Evolutionary conservation across 1,139 yeast genomes (phyloP), one percentile per base, ranked within the genome.

Genomic region (Saccharomycopsis hybrid): DNA sequence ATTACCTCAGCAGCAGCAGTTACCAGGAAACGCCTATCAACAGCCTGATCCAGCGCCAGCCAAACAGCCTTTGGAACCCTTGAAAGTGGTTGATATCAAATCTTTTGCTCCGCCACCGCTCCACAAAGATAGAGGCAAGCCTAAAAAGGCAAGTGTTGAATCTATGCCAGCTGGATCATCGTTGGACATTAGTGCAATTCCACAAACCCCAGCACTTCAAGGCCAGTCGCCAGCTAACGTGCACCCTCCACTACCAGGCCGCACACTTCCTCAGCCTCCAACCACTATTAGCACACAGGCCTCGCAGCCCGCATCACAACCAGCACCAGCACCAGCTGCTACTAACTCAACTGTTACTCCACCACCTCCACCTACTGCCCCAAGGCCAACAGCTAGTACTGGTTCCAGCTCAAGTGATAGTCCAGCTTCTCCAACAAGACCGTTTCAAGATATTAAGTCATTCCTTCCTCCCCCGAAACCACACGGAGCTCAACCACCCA

Each of bases 61-160:
- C 27, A 44, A 47, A 24, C 11, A 27, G n/a, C n/a, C n/a, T n/a
- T n/a, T n/a, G n/a, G n/a, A n/a, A n/a, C n/a, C n/a, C n/a, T n/a
- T n/a, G n/a, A n/a, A n/a, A n/a, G n/a, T n/a, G n/a, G 66, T 68
- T 1, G 73, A 69, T 48, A 65, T 70, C 1, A 58, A 63, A 0
- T 55, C 60, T 32, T 69, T 72, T 59, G 67, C 72, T 1, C 73
- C 75, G 5, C 76, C 76, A 3, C 76, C 76, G 3, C 56, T 68
- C 5, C 72, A 65, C 52, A 62, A 57, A 52, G 63, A 52, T 29
- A 55, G 69, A 36, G 65, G 63, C 5, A 40, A 42, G 28, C 27
- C 33, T 24, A 5, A 39, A 37, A 28, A 42, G n/a, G 5, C 27
- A n/a, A n/a, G 25, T 28, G 5, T 5, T 38, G 32, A 11, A 13